These are phyloP conservation scores for Vaccinium darrowii DNA, from an alignment of 148 eudicot genomes.

Conservation along the genomic window DNA sequence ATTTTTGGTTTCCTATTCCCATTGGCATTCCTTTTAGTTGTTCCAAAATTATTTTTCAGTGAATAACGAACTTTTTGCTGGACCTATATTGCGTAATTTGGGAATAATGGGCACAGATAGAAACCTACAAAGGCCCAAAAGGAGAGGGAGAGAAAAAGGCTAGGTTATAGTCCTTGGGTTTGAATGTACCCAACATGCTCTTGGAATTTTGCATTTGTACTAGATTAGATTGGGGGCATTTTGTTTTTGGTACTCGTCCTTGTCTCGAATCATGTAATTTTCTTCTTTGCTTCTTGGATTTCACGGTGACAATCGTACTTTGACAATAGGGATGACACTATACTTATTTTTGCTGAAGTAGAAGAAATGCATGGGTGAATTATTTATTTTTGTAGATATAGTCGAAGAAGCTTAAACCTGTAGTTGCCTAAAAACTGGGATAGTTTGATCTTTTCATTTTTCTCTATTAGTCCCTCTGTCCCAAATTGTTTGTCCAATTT, in stretches of 20 bases:
- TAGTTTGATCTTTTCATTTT: neutral
- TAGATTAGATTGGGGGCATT: neutral
- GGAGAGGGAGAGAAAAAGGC: neutral
- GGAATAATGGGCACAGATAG: neutral
- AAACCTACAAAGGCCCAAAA: neutral
- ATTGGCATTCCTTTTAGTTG: neutral
- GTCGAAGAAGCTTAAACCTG: conserved; percentile 2
- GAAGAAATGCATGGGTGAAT: neutral
- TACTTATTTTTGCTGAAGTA: neutral
- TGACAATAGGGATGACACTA: neutral
- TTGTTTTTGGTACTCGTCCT: neutral
- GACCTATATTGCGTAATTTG: neutral
- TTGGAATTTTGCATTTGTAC: neutral
- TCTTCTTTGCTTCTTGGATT: neutral
- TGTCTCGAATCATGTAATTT: neutral
- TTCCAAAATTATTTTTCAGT: neutral
- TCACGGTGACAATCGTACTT: neutral
- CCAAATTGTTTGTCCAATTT: neutral
- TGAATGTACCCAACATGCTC: neutral
- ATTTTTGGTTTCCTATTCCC: neutral
- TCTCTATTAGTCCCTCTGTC: neutral
- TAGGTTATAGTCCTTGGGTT: neutral
- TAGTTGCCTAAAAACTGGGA: neutral
- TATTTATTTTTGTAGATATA: neutral
- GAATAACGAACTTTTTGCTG: neutral